Evolutionary conservation across 1,284 basidiomycete species (phyloP), one percentile per base, ranked within the genome.

Genomic region (Ceratobasidium sp.): DNA sequence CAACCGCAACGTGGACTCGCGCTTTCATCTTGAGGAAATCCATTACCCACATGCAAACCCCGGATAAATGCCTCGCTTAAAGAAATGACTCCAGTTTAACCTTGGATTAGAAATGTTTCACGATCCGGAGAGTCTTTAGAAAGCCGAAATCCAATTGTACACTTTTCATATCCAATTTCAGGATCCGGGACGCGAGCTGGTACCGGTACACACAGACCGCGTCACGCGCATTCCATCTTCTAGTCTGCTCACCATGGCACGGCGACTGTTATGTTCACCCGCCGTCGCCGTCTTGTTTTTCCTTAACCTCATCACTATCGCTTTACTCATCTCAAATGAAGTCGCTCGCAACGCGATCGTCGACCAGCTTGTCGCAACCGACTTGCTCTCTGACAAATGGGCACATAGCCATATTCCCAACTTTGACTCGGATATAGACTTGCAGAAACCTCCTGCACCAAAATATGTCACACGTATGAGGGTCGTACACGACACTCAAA

Each of bases 391-490:
- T 2, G 48, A 50, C 23, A 64, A 75, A 66, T 48, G 52, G 60
- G 48, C 73, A 18, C 10, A 64, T 12, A 64, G 52, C 44, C 60
- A 55, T 30, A 48, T 30, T 33, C 65, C 65, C n/a, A 50, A 66
- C n/a, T 75, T 75, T 23, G 60, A 75, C 30, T 62, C 59, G 14
- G 73, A 75, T 35, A 48, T 55, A 38, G 60, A 75, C 62, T 23
- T 75, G 44, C 60, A 64, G 52, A 75, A 75, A 55, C 73, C 73
- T 6, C 73, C 73, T 52, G 73, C 73, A 52, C 73, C 73, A 27
- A 65, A 75, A 35, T 75, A 75, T 27, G 60, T 75, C 30, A 75
- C 73, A 23, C 73, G 73, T 20, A 75, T 79, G 14, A 82, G 81
- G 5, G 64, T 67, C 27, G 68, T 77, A 30, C 35, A 73, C 33